These are phyloP conservation scores for Hymenoscyphus repandus DNA, from an alignment of 2,329 filamentous ascomycete species.

Conservation along the genomic window DNA sequence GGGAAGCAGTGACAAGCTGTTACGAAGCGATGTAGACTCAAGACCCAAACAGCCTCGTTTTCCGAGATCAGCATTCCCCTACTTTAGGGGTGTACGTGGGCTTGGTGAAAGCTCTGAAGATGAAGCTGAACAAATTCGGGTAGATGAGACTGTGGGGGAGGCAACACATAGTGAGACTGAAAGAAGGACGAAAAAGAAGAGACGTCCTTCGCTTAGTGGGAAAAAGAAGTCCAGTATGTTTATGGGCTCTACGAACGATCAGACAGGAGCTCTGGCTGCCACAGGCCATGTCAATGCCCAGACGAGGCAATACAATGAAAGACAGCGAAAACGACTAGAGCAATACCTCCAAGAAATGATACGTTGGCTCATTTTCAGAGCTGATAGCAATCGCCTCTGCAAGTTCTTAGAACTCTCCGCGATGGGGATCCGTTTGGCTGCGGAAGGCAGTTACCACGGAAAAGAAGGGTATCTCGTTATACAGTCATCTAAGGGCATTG, in stretches of 20 bases:
- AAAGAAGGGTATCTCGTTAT: conserved; percentile 95
- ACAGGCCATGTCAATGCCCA: conserved; percentile 33
- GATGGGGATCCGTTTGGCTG: conserved; percentile 84
- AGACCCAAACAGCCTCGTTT: conserved; percentile 83
- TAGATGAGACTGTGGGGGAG: conserved; percentile 47
- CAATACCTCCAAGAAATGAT: conserved; percentile 91
- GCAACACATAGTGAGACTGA: conserved; percentile 68
- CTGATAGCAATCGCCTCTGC: conserved; percentile 92
- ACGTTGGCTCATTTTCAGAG: conserved; percentile 91
- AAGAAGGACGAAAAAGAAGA: conserved; percentile 43
- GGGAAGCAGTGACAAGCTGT: conserved; percentile 74
- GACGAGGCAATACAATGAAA: conserved; percentile 60
- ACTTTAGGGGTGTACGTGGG: conserved; percentile 74
- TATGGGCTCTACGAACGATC: conserved; percentile 17
- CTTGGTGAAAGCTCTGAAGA: conserved; percentile 76
- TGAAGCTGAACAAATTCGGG: conserved; percentile 32
- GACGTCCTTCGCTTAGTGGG: conserved; percentile 43
- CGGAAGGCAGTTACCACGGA: conserved; percentile 94
- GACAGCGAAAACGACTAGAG: conserved; percentile 80
- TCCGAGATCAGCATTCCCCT: conserved; percentile 83
- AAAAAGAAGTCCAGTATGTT: conserved; percentile 46
- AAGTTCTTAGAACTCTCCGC: conserved; percentile 95
- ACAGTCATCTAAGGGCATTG: conserved; percentile 81
- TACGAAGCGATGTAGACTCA: conserved; percentile 58
- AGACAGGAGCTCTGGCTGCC: conserved; percentile 20